Evolutionary conservation across 108 stramenopile genomes (phyloP).

Genomic region (Skeletonema grethae): DNA sequence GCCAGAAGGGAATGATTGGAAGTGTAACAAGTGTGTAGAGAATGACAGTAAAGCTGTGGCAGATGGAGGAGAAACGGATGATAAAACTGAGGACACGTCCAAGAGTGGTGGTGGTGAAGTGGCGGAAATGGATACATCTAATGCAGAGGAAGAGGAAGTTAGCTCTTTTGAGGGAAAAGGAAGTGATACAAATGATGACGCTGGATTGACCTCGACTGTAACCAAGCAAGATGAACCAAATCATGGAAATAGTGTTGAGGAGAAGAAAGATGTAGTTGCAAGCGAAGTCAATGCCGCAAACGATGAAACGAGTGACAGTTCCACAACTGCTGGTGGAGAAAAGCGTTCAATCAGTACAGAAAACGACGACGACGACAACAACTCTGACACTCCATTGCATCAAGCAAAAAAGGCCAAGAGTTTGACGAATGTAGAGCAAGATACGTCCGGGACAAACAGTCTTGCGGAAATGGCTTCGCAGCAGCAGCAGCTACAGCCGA

Average conservation of each 20-base stretch:
- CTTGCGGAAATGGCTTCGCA: background rate
- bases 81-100: background rate
- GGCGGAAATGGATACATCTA: background rate
- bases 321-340: background rate
- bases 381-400: background rate
- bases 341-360: background rate
- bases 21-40: slow-evolving; percentile 62
- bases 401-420: background rate
- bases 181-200: background rate
- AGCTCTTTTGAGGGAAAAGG: background rate
- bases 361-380: background rate
- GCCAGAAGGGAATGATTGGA: slow-evolving; percentile 76
- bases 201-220: background rate
- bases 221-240: background rate
- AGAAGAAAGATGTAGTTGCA: background rate
- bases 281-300: background rate
- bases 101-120: background rate
- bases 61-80: background rate
- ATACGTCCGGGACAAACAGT: background rate
- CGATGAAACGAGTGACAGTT: background rate
- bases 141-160: background rate
- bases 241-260: background rate
- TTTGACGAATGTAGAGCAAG: background rate
- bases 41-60: background rate
- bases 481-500: too few relatives aligned